phyloP scores from a whole-genome alignment of 352 stramenopile species.

The Lagenidium giganteum region DNA sequence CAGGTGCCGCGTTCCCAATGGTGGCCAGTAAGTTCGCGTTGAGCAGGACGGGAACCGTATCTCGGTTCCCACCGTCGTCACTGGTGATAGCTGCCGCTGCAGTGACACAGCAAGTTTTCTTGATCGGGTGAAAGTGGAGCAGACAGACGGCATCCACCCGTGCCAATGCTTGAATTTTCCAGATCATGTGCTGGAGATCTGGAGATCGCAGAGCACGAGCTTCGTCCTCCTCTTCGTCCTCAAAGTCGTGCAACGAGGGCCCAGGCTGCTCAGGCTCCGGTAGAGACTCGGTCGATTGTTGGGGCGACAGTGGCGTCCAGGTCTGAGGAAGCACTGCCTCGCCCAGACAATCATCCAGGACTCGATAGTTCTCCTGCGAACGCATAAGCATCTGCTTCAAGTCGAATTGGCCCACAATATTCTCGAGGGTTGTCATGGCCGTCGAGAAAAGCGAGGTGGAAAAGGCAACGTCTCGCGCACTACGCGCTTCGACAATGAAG shows the following conservation, averaged over 20 bases:
- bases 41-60: no score
- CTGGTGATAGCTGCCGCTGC: slow-evolving; percentile 4
- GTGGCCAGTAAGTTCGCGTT: no score
- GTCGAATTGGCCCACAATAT: slow-evolving; percentile 63
- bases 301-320: slow-evolving; percentile 7
- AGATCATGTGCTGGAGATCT: slow-evolving; percentile 24
- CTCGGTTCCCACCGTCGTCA: background rate
- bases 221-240: slow-evolving; percentile 3
- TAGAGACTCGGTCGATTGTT: background rate
- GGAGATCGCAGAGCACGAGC: slow-evolving; percentile 7
- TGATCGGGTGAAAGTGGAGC: slow-evolving; percentile 37
- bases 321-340: slow-evolving; percentile 24
- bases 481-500: slow-evolving; percentile 58
- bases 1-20: background rate
- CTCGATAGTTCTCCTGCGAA: slow-evolving; percentile 19
- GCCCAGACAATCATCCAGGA: slow-evolving; percentile 35
- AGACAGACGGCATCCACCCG: slow-evolving; percentile 36
- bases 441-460: slow-evolving; percentile 52
- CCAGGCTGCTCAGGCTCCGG: no score
- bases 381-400: slow-evolving; percentile 31
- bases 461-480: slow-evolving; percentile 29
- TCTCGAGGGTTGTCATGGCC: slow-evolving; percentile 53
- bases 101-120: slow-evolving; percentile 30
- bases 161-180: slow-evolving; percentile 18
- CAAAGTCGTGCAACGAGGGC: slow-evolving; percentile 3